phyloP scores from a whole-genome alignment of 1,284 basidiomycete genomes.

The Dichomitus squalens region DNA sequence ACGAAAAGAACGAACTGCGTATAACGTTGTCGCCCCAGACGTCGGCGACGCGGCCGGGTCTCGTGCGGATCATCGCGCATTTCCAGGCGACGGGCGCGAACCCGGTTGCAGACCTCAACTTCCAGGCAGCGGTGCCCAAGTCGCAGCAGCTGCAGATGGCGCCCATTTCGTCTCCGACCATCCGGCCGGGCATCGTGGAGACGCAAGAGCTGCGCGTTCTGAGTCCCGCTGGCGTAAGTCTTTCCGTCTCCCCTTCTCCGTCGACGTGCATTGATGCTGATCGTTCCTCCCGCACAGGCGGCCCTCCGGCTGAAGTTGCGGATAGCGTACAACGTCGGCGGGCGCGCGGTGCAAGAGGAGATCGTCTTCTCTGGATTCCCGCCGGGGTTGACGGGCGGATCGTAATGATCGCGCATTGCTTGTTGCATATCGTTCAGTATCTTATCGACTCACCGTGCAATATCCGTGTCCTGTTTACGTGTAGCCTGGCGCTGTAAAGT shows the following conservation, averaged over 20 bases:
- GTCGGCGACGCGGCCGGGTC: slow-evolving; percentile 76
- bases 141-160: slow-evolving; percentile 98
- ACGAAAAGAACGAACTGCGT: slow-evolving; percentile 88
- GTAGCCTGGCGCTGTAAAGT: slow-evolving; percentile 13
- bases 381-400: slow-evolving; percentile 59
- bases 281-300: slow-evolving; percentile 50
- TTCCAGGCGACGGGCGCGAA: slow-evolving; percentile 74
- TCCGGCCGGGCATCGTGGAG: slow-evolving; percentile 80
- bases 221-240: slow-evolving; percentile 83
- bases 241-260: not conserved
- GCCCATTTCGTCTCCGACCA: slow-evolving; percentile 88
- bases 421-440: not conserved
- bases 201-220: slow-evolving; percentile 96
- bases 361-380: slow-evolving; percentile 95
- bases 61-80: slow-evolving; percentile 88
- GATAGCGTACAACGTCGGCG: slow-evolving; percentile 74
- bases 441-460: not conserved
- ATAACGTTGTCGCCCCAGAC: slow-evolving; percentile 90
- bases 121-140: slow-evolving; percentile 99
- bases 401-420: slow-evolving; percentile 27
- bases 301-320: slow-evolving; percentile 85
- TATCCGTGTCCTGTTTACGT: slow-evolving; percentile 6
- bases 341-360: slow-evolving; percentile 85
- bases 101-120: slow-evolving; percentile 70
- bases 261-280: not conserved